Evolutionary conservation across 2,329 filamentous ascomycete genomes (phyloP).

Genomic region (Trichophyton equinum): DNA sequence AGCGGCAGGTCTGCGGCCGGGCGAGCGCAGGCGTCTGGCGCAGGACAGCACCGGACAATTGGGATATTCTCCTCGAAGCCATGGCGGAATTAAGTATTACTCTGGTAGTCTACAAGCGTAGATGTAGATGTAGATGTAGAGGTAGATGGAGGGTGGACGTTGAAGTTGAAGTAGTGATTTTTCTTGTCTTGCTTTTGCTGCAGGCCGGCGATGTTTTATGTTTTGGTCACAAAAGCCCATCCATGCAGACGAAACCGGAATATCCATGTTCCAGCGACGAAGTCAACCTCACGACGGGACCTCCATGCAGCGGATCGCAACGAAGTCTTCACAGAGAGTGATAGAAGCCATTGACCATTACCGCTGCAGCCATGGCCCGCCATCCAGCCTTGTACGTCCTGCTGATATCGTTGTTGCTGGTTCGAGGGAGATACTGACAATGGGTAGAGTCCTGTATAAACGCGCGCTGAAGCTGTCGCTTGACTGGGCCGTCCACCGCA

Average conservation of each 20-base stretch:
- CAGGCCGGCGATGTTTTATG: background rate
- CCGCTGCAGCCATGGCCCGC: constrained; percentile 10
- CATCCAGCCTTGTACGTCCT: constrained; percentile 28
- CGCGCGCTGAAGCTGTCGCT: constrained; percentile 84
- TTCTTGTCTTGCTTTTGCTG: background rate
- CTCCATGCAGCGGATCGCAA: background rate
- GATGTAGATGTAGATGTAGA: too few species aligned
- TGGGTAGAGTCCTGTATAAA: constrained; percentile 61
- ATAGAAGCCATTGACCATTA: background rate
- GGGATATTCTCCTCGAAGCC: constrained; percentile 2
- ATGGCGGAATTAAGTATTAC: background rate
- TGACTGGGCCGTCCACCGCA: constrained; percentile 87
- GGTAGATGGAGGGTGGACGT: background rate
- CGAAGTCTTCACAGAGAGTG: background rate
- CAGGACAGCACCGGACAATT: background rate
- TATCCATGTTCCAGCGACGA: constrained; percentile 1
- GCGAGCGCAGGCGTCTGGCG: background rate
- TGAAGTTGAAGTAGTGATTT: background rate
- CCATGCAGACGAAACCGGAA: constrained; percentile 1
- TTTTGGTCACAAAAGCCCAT: background rate
- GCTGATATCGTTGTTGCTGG: background rate
- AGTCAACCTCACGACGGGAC: background rate
- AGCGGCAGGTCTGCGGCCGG: background rate
- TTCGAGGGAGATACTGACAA: background rate
- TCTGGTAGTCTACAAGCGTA: too few species aligned